Evolutionary conservation across 805 yeast species (phyloP).

Genomic region (Myxozyma mucilagina): DNA sequence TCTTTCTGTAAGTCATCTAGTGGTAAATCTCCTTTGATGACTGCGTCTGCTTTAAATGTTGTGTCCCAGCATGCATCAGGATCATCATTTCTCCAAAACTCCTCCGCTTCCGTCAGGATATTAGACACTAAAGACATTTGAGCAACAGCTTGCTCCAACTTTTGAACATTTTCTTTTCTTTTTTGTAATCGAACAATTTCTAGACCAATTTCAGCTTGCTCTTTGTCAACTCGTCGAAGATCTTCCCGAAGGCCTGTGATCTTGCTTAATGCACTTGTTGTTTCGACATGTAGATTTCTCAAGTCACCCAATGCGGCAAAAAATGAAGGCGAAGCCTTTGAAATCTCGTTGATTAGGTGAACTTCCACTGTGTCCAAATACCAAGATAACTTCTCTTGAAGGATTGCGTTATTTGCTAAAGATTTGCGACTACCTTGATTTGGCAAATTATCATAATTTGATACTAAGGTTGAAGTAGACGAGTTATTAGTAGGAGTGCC

Average conservation of each 20-base stretch:
- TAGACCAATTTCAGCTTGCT: conserved; percentile 54
- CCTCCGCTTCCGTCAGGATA: conserved; percentile 53
- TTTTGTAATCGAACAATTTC: conserved; percentile 51
- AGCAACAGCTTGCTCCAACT: conserved; percentile 59
- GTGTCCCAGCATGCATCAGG: conserved; percentile 58
- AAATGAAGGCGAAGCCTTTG: conserved; percentile 79
- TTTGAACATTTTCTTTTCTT: conserved; percentile 59
- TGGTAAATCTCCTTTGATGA: conserved; percentile 54
- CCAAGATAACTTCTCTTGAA: conserved; percentile 78
- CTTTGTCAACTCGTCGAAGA: conserved; percentile 49
- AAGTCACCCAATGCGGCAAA: conserved; percentile 82
- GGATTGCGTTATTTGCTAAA: conserved; percentile 52
- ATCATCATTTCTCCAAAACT: conserved; percentile 45
- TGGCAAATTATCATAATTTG: neutral
- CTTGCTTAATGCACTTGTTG: conserved; percentile 52
- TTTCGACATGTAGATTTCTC: conserved; percentile 58
- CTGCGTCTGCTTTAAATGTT: conserved; percentile 56
- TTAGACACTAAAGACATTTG: conserved; percentile 53
- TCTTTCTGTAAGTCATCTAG: conserved; percentile 24
- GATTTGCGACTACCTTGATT: conserved; percentile 37
- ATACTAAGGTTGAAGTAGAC: neutral
- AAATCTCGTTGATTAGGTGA: conserved; percentile 75
- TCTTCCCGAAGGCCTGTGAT: conserved; percentile 50
- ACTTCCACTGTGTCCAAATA: conserved; percentile 85
- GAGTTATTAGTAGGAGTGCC: conserved; percentile 13